A percentile compares a stretch with the other conserved stretches of the same genome.
These are phyloP conservation scores for Naganishia onofrii DNA, from an alignment of 768 basidiomycete genomes.

Conservation along the genomic window DNA sequence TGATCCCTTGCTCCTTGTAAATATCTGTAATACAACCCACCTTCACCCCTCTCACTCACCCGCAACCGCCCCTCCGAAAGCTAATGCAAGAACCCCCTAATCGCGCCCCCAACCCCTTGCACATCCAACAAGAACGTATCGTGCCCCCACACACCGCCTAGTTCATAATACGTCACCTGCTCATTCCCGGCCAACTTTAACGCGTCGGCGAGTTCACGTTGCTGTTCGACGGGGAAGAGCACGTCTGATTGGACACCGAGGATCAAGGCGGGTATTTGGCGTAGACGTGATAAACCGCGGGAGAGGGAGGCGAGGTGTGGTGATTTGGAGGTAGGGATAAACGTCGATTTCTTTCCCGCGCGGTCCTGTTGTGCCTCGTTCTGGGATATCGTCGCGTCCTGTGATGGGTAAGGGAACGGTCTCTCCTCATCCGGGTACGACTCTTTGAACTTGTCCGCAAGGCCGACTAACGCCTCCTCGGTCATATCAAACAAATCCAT, in stretches of 20 bases:
- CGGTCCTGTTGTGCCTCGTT: slow-evolving; percentile 42
- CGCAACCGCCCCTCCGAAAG: too few relatives aligned
- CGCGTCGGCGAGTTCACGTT: slow-evolving; percentile 89
- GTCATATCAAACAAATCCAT: slow-evolving; percentile 99
- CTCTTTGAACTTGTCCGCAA: slow-evolving; percentile 55
- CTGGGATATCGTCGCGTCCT: slow-evolving; percentile 38
- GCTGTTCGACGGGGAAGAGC: slow-evolving; percentile 94
- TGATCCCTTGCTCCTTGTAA: too few relatives aligned
- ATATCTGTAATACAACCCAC: background rate
- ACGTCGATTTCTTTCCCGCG: slow-evolving; percentile 42
- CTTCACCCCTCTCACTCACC: too few relatives aligned
- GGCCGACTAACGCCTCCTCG: slow-evolving; percentile 64
- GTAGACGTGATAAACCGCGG: slow-evolving; percentile 70
- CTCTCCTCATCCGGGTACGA: slow-evolving; percentile 39
- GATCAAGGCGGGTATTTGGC: slow-evolving; percentile 74
- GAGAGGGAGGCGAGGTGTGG: slow-evolving; percentile 74
- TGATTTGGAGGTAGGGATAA: slow-evolving; percentile 56
- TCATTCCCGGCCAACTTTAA: slow-evolving; percentile 84
- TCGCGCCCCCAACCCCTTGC: slow-evolving; percentile 83
- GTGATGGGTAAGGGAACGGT: slow-evolving; percentile 47
- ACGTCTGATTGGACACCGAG: slow-evolving; percentile 96
- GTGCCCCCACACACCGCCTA: slow-evolving; percentile 99
- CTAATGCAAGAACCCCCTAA: slow-evolving; percentile 74
- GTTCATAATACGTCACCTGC: slow-evolving; percentile 89
- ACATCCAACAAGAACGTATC: slow-evolving; percentile 96